phyloP scores from a whole-genome alignment of 2,329 filamentous ascomycete species.

The Neospermospora avenae region DNA sequence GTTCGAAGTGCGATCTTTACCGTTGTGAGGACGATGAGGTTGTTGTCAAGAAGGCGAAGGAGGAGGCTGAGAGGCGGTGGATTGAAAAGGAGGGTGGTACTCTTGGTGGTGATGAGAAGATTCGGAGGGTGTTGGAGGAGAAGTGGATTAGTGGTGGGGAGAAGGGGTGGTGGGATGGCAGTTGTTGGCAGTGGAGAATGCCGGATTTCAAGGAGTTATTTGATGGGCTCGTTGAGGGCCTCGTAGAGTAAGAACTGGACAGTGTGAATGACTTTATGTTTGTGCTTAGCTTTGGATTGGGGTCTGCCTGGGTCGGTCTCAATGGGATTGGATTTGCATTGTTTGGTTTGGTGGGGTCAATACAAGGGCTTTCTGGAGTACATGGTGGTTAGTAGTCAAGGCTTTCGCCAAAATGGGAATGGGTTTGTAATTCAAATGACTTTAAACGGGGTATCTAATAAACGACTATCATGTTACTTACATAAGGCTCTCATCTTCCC shows the following conservation, averaged over 20 bases:
- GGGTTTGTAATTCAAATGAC: not conserved
- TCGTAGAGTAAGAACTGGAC: slow-evolving; percentile 29
- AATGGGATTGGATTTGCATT: not conserved
- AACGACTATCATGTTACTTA: too few relatives aligned
- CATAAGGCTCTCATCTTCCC: not conserved
- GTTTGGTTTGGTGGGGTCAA: slow-evolving; percentile 5
- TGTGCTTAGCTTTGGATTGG: not conserved
- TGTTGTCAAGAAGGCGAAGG: slow-evolving; percentile 64
- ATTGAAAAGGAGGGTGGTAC: slow-evolving; percentile 59
- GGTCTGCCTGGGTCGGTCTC: not conserved
- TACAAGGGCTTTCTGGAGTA: not conserved
- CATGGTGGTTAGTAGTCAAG: not conserved
- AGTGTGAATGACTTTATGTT: slow-evolving; percentile 11
- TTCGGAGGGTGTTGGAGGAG: slow-evolving; percentile 55
- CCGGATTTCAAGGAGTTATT: slow-evolving; percentile 32
- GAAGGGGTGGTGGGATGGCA: slow-evolving; percentile 24
- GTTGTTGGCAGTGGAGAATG: slow-evolving; percentile 26
- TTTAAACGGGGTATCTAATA: slow-evolving; percentile 13
- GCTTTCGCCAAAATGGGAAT: too few relatives aligned
- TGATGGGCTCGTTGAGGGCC: slow-evolving; percentile 33
- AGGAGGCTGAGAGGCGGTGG: slow-evolving; percentile 71
- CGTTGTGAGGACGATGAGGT: slow-evolving; percentile 69
- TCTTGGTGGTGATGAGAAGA: slow-evolving; percentile 52
- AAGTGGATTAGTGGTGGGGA: slow-evolving; percentile 35
- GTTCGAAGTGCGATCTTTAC: slow-evolving; percentile 74